Percentiles rank a stretch among this genome's conserved stretches.
Conservation (phyloP, 148 eudicot species). For the Nyssa sinensis region DNA sequence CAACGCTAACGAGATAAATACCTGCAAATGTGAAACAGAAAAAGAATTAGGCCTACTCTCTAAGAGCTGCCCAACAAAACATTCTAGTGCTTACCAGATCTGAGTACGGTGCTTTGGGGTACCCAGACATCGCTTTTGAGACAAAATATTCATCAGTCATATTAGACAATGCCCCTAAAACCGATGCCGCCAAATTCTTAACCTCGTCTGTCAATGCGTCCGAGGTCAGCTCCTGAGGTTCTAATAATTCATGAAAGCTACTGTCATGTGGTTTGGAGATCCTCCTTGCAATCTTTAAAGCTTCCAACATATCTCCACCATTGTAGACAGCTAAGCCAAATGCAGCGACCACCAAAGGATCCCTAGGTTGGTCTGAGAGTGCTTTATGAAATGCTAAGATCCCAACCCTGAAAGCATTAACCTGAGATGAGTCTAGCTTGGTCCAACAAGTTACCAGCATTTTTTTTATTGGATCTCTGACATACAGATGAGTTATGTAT, state of each 20-base stretch:
- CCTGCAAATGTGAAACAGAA: constrained; percentile 44
- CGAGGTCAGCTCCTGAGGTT: constrained; percentile 28
- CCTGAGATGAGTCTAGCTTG: constrained; percentile 1
- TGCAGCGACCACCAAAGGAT: constrained; percentile 72
- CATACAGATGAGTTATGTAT: not conserved
- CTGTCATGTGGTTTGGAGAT: constrained; percentile 46
- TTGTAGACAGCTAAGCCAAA: constrained; percentile 77
- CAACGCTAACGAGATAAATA: constrained; percentile 55
- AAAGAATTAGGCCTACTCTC: too few relatives aligned
- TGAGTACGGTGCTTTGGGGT: constrained; percentile 74
- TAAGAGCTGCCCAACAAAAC: not conserved
- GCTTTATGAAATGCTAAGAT: constrained; percentile 83
- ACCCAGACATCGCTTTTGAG: constrained; percentile 67
- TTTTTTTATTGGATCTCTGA: not conserved
- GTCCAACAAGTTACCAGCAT: not conserved
- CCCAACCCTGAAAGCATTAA: constrained; percentile 53
- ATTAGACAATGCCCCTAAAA: constrained; percentile 39
- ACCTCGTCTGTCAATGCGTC: constrained; percentile 44
- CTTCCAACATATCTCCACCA: constrained; percentile 78
- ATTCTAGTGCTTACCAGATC: constrained; percentile 62
- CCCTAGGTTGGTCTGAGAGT: constrained; percentile 51
- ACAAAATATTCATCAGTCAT: constrained; percentile 67
- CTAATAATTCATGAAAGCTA: constrained; percentile 55
- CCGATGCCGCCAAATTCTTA: constrained; percentile 45
- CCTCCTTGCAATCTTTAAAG: constrained; percentile 47